Evolutionary conservation across 1,284 basidiomycete species (phyloP), one percentile per base, ranked within the genome.

Genomic region (Ustanciosporium gigantosporum): DNA sequence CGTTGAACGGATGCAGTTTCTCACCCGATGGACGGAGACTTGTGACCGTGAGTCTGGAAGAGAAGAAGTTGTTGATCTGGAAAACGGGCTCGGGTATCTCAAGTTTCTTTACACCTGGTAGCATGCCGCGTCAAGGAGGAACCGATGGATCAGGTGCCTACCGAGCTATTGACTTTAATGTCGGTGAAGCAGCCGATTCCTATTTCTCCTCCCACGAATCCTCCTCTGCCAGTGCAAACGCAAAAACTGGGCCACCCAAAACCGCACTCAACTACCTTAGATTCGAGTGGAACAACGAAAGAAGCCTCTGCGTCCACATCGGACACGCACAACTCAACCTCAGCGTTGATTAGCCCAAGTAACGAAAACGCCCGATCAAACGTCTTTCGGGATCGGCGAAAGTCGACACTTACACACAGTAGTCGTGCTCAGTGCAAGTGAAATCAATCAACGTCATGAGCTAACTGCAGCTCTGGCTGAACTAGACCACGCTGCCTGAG

Each of bases 11-110:
- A 3, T 58, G 56, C 21, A 51, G 58, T 32, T 97, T 96, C 78
- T 92, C 91, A 3, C 88, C 91, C 0, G 95, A 98, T 73, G 94
- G 95, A 0, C 82, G 91, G 16, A 82, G 95, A 15, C 81, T 98
- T 13, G 87, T 95, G 19, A 94, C 91, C 0, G 81, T 92, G 7
- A 92, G 88, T 1, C 80, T 97, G 15, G 88, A 88, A 56, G 92
- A 96, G 74, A 92, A 52, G 4, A 31, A 47, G 8, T 68, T 74
- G 31, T 46, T 66, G 36, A 66, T 78, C 2, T 81, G 80, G 80
- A 80, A 80, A 36, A 74, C 79, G 2, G 76, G 75, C 2, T 57
- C 46, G 1, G 64, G 68, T 5, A 48, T 96, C 66, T 83, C 85
- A 21, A 91, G 89, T 56, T 87, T 97, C 77, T 92, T 97, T 74